phyloP scores from a whole-genome alignment of 306 rosid species.

The Sicyos edulis region DNA sequence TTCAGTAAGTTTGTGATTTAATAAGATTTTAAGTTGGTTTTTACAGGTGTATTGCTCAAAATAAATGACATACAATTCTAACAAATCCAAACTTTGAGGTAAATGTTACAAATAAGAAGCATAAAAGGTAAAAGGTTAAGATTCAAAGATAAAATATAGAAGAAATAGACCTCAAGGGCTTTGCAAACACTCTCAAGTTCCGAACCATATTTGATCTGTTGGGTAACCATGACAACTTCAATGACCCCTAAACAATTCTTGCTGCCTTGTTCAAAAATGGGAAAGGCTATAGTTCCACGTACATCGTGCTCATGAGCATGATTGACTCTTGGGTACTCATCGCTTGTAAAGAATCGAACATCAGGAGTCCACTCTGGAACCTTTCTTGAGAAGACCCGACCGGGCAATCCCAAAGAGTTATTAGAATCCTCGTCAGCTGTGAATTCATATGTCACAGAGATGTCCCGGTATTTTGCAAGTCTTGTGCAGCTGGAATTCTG shows the following conservation, averaged over 20 bases:
- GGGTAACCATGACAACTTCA: constrained; percentile 78
- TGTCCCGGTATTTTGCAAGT: constrained; percentile 58
- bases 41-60: neutral
- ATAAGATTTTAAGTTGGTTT: constrained; percentile 9
- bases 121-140: constrained; percentile 5
- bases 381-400: constrained; percentile 66
- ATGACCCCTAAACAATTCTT: constrained; percentile 78
- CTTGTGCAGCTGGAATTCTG: constrained; percentile 43
- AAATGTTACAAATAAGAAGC: neutral
- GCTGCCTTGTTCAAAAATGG: constrained; percentile 71
- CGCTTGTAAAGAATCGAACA: constrained; percentile 61
- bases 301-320: constrained; percentile 67
- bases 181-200: constrained; percentile 74
- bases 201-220: constrained; percentile 50
- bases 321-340: constrained; percentile 70
- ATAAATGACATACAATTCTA: neutral
- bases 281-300: constrained; percentile 79
- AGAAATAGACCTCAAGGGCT: constrained; percentile 81
- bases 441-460: constrained; percentile 53
- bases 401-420: constrained; percentile 63
- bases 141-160: constrained; percentile 14
- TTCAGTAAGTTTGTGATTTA: neutral
- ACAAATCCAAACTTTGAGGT: neutral
- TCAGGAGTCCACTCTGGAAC: constrained; percentile 99
- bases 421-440: constrained; percentile 51